These are phyloP conservation scores for Fusarium nodosum DNA, from an alignment of 2,329 filamentous ascomycete genomes.

Conservation along the genomic window DNA sequence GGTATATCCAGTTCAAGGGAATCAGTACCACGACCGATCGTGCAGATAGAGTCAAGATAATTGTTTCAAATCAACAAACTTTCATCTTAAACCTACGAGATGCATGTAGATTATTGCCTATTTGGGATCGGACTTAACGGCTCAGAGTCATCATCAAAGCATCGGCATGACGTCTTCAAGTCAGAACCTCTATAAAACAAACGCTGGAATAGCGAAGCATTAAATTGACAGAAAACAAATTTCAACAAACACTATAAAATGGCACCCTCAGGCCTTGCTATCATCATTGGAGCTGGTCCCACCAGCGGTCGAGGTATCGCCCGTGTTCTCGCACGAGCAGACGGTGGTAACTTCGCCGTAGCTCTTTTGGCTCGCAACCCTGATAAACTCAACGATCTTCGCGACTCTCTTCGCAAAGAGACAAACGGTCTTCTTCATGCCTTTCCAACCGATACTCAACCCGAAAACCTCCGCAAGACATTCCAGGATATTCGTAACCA, in stretches of 20 bases:
- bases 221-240: not conserved
- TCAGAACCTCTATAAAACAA: not conserved
- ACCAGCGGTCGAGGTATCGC: slow-evolving; percentile 68
- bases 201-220: fast-evolving
- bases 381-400: slow-evolving; percentile 48
- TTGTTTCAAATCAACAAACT: not conserved
- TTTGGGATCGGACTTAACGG: slow-evolving; percentile 11
- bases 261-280: slow-evolving; percentile 63
- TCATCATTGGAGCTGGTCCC: slow-evolving; percentile 65
- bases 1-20: too few species aligned
- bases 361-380: slow-evolving; percentile 39
- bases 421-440: slow-evolving; percentile 55
- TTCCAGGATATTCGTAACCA: slow-evolving; percentile 60
- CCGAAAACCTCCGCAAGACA: slow-evolving; percentile 17
- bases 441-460: slow-evolving; percentile 36
- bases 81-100: not conserved
- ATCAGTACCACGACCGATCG: too few species aligned
- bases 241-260: slow-evolving; percentile 48
- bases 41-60: too few species aligned
- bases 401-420: slow-evolving; percentile 59
- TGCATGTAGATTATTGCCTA: slow-evolving; percentile 4
- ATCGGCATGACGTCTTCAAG: slow-evolving; percentile 19
- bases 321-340: slow-evolving; percentile 51
- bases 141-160: slow-evolving; percentile 9
- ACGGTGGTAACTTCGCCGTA: slow-evolving; percentile 38